Percentiles rank a stretch among this genome's conserved stretches.
Conservation (phyloP, 768 basidiomycete species). For the Rhodotorula kratochvilovae region DNA sequence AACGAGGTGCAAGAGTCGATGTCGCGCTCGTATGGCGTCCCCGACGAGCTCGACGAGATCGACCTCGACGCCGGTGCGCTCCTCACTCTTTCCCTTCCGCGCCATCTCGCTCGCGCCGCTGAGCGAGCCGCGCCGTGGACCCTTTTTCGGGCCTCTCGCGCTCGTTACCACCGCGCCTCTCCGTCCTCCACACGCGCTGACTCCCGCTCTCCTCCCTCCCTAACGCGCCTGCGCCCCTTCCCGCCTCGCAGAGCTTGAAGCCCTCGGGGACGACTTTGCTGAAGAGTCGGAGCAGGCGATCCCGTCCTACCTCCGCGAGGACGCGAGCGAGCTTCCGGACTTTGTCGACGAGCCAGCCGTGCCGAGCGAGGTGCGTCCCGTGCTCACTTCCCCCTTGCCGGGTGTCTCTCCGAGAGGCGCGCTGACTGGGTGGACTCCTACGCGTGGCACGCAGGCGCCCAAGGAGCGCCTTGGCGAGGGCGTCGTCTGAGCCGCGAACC, state of each 20-base stretch:
- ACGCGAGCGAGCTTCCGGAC: conserved; percentile 80
- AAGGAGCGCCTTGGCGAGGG: conserved; percentile 37
- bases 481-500: conserved; percentile 5
- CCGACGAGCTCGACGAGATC: conserved; percentile 95
- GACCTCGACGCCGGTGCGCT: conserved; percentile 87
- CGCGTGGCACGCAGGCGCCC: background rate
- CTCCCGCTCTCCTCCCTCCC: background rate
- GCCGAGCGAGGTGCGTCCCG: conserved; percentile 50
- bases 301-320: conserved; percentile 66
- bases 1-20: conserved; percentile 96
- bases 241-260: conserved; percentile 71
- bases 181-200: no score
- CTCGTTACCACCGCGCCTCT: no score
- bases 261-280: conserved; percentile 67
- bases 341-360: conserved; percentile 85
- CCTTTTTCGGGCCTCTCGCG: no score
- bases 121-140: no score
- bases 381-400: background rate
- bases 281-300: conserved; percentile 74
- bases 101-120: background rate
- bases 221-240: no score
- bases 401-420: no score
- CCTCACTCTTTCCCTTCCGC: no score
- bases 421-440: no score
- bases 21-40: conserved; percentile 88